Percentiles rank a stretch among this genome's conserved stretches.
Conservation (phyloP, 306 rosid genomes). For the Cicer cuneatum region DNA sequence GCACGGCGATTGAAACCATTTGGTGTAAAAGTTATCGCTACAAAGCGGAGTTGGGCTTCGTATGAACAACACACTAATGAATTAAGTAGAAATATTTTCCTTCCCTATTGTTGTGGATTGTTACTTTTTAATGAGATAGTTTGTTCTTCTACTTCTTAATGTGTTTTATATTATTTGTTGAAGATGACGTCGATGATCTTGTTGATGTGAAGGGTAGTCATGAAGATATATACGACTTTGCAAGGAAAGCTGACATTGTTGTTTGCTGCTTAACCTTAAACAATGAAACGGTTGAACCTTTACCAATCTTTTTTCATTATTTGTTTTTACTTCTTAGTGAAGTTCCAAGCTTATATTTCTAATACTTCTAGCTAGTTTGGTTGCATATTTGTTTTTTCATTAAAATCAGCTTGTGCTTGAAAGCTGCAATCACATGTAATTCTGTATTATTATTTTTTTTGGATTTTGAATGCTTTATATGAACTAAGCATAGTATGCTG, state of each 20-base stretch:
- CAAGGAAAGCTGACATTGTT: slow-evolving; percentile 79
- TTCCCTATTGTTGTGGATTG: slow-evolving; percentile 30
- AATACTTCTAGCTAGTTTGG: slow-evolving; percentile 30
- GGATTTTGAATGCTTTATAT: background rate
- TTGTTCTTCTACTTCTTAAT: slow-evolving; percentile 32
- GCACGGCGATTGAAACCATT: slow-evolving; percentile 80
- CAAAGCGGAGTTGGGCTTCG: slow-evolving; percentile 82
- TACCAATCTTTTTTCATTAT: slow-evolving; percentile 15
- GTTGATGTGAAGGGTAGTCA: slow-evolving; percentile 79
- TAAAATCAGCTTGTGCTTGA: slow-evolving; percentile 27
- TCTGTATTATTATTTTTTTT: background rate
- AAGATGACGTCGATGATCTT: slow-evolving; percentile 55
- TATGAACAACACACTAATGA: slow-evolving; percentile 38
- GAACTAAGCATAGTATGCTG: slow-evolving; percentile 22
- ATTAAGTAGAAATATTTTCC: slow-evolving; percentile 43
- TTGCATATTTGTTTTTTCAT: slow-evolving; percentile 19
- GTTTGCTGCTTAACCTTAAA: slow-evolving; percentile 79
- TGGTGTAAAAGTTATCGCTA: slow-evolving; percentile 87
- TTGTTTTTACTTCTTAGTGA: background rate
- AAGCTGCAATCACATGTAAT: slow-evolving; percentile 28
- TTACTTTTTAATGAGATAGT: slow-evolving; percentile 35
- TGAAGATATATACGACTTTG: slow-evolving; percentile 73
- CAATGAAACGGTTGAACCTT: slow-evolving; percentile 68
- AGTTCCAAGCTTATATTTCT: slow-evolving; percentile 20
- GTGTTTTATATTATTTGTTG: slow-evolving; percentile 40